These are phyloP conservation scores for Puccinia coronata DNA, from an alignment of 1,284 basidiomycete genomes.

Conservation along the genomic window DNA sequence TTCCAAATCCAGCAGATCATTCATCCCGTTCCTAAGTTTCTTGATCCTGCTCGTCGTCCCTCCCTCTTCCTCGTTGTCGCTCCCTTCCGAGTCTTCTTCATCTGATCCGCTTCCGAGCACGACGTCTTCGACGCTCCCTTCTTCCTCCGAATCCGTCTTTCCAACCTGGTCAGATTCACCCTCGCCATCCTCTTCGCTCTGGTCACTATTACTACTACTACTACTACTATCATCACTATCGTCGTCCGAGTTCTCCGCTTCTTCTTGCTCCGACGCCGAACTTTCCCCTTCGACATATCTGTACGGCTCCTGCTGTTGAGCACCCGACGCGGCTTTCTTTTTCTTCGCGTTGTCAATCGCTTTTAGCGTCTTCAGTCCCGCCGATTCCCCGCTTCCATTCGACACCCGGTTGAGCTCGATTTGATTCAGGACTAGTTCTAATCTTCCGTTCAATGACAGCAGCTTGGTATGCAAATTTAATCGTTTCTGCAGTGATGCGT, in stretches of 20 bases:
- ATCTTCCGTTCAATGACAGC: constrained; percentile 78
- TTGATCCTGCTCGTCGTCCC: constrained; percentile 17
- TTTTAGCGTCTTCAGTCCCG: constrained; percentile 25
- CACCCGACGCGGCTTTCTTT: constrained; percentile 53
- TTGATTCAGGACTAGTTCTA: constrained; percentile 91
- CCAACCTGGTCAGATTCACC: constrained; percentile 33
- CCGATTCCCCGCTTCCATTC: constrained; percentile 59
- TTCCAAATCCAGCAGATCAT: constrained; percentile 67
- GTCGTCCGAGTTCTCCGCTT: constrained; percentile 58
- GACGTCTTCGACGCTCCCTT: constrained; percentile 58
- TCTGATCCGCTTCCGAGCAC: constrained; percentile 11
- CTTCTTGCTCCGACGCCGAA: constrained; percentile 55
- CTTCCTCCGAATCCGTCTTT: constrained; percentile 11
- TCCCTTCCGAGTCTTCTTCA: constrained; percentile 24
- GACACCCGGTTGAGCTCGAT: constrained; percentile 63
- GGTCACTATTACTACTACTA: constrained; percentile 57
- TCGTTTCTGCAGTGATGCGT: constrained; percentile 77
- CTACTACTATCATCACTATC: constrained; percentile 60
- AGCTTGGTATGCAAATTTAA: constrained; percentile 81
- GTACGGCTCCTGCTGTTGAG: constrained; percentile 50
- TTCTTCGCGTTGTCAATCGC: constrained; percentile 55
- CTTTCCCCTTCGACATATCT: constrained; percentile 56
- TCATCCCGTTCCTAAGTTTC: background rate
- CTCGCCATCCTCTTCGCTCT: constrained; percentile 52
- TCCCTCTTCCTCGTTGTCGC: constrained; percentile 52